A percentile compares a stretch with the other conserved stretches of the same genome.
Evolutionary conservation across 2,329 filamentous ascomycete genomes (phyloP).

Genomic region (Hypomyces rosellus): DNA sequence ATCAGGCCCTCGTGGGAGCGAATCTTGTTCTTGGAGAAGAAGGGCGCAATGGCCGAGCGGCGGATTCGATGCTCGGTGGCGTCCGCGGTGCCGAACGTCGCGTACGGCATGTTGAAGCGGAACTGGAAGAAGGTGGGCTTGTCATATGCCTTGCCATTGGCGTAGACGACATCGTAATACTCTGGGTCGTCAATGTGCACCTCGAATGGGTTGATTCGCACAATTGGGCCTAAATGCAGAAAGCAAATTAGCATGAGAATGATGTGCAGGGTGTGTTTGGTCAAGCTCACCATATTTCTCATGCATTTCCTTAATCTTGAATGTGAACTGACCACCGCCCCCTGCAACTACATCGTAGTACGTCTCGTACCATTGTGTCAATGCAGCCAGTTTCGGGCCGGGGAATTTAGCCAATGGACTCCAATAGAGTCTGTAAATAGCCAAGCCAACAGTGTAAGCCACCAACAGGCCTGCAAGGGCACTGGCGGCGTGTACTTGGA

Average conservation of each 20-base stretch:
- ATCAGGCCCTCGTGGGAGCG: background rate
- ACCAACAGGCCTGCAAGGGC: background rate
- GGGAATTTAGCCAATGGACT: conserved; percentile 18
- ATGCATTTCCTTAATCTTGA: conserved; percentile 10
- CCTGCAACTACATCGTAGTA: conserved; percentile 5
- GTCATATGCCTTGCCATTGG: background rate
- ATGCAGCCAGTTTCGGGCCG: conserved; percentile 18
- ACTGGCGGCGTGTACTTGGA: too few relatives aligned
- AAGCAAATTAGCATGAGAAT: background rate
- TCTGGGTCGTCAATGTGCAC: conserved; percentile 3
- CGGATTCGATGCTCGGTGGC: background rate
- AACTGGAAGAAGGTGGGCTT: background rate
- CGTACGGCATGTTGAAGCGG: too few relatives aligned
- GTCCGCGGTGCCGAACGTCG: background rate
- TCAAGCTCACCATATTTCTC: conserved; percentile 8
- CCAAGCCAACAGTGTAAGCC: background rate
- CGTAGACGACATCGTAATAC: conserved; percentile 3
- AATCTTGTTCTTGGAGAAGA: conserved; percentile 1
- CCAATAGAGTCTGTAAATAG: conserved; percentile 18
- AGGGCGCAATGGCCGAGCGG: background rate
- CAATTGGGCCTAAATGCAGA: conserved; percentile 3
- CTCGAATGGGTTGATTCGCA: conserved; percentile 9
- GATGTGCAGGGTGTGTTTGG: background rate
- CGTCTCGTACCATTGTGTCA: conserved; percentile 9
- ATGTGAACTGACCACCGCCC: conserved; percentile 1